Evolutionary conservation across 805 yeast species (phyloP).

Genomic region (Lipomyces japonicus): DNA sequence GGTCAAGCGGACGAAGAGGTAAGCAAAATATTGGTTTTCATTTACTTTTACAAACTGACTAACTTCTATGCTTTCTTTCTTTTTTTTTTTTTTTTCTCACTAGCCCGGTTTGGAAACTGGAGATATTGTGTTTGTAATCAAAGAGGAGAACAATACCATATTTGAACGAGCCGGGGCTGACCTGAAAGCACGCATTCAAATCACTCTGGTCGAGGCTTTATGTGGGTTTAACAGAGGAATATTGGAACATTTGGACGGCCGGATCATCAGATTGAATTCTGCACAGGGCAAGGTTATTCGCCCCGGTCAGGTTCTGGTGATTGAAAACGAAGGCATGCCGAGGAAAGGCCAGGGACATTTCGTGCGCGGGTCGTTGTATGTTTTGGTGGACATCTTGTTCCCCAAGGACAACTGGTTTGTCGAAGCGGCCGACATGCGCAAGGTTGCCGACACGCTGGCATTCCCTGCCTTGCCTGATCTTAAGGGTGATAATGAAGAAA

Average conservation of each 20-base stretch:
- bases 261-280: conserved; percentile 55
- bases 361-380: conserved; percentile 63
- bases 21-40: conserved; percentile 25
- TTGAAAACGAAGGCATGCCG: conserved; percentile 85
- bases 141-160: conserved; percentile 46
- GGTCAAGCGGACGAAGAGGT: conserved; percentile 72
- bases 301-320: conserved; percentile 66
- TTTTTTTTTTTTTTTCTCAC: background rate
- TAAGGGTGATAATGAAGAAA: conserved; percentile 11
- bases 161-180: conserved; percentile 63
- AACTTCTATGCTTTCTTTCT: background rate
- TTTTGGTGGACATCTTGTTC: conserved; percentile 69
- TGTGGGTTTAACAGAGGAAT: conserved; percentile 69
- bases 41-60: background rate
- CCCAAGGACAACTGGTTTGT: conserved; percentile 82
- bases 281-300: conserved; percentile 77
- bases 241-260: conserved; percentile 72
- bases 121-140: conserved; percentile 63
- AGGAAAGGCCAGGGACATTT: conserved; percentile 38
- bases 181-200: conserved; percentile 53
- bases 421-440: conserved; percentile 57
- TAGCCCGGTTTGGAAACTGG: conserved; percentile 65
- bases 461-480: conserved; percentile 11
- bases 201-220: conserved; percentile 77
- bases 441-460: conserved; percentile 31